Base-by-base conservation (phyloP, 1,139 yeast genomes). In the Yamadazyma atlantica region DNA sequence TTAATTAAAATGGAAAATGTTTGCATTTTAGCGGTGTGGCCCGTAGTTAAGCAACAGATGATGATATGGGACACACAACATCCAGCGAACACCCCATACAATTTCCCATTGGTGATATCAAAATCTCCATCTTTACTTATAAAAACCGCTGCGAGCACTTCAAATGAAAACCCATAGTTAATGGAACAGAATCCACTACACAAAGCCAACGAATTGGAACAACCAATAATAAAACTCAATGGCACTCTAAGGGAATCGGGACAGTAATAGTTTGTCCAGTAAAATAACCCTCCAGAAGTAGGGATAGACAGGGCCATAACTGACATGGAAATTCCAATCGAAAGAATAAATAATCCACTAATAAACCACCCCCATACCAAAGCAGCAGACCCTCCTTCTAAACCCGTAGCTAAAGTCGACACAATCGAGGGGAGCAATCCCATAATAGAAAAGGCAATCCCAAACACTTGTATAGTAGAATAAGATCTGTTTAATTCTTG, bases 291-390 rank as follows among this genome's bases (percentile, higher is more conserved):
- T 41, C 89, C 88, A 16, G 82, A 72, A 3, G 89, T 81, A 36
- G 89, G 89, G 54, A 80, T 76, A n/a, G 85, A 74, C 22, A 82
- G 75, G 1, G 84, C 83, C 37, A 81, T 61, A 45, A 81, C 81
- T 12, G 85, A 75, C 67, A 82, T 80, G n/a, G 83, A 71, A 39
- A 72, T 48, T 10, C 87, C 88, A 40, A 79, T 74, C 42, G 72
- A 61, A 36, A 80, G 56, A 42, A 83, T 75, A 45, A 82, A 81
- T 36, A 71, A 44, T n/a, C 78, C 75, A 30, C 82, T 75, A 36
- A 73, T 64, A 40, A 82, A 69, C 87, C 88, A 84, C 37, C 88
- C 86, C 87, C 88, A 83, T 14, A 80, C 75, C 17, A 79, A 67
- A 4, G 83, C 57, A 21, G 63, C 56, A 8, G 69, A 58, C 8